Evolutionary conservation across 495 filamentous ascomycete species (phyloP), one percentile per base, ranked within the genome.

Genomic region (Margaritispora aquatica): DNA sequence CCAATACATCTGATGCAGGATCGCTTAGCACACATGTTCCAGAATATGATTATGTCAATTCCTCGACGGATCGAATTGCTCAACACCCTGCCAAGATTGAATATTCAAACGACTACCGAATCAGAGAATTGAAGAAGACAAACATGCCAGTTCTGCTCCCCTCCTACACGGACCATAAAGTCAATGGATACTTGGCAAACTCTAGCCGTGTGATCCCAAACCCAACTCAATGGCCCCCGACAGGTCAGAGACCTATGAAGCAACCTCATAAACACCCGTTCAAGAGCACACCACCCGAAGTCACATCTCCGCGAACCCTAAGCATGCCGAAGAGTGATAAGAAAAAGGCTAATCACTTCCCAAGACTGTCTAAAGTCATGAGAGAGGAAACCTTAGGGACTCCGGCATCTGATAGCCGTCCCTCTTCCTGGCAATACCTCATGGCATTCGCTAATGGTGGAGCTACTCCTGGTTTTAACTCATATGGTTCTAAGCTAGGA

Each of bases 171-270:
- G 51, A 59, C 24, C 60, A 66, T 36, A 55, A 59, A 29, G 55
- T 69, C 20, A 66, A 66, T 49, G 66, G 66, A 0, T 64, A 64
- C 41, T 46, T 57, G 8, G 51, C 61, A 29, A 51, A 69, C 29
- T 65, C 63, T 15, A 61, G 26, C 9, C 31, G 63, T 26, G 36
- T 34, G 49, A 41, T 46, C 11, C 57, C 56, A 1, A 48, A 52
- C 1, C 36, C 31, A 13, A 50, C 22, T n/a, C 51, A 53, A 11
- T 26, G 50, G 20, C 24, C 7, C 4, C 24, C 11, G 19, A 15
- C 38, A 8, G 38, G 19, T 44, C 65, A 59, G 19, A 46, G 15
- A 49, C 59, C 62, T 26, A 21, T 65, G 0, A 26, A 15, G 10
- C 5, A 15, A 20, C 10, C 44, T 34, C 63, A 68, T 27, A 52